phyloP scores from a whole-genome alignment of 2,329 filamentous ascomycete genomes.

The Venturia effusa region DNA sequence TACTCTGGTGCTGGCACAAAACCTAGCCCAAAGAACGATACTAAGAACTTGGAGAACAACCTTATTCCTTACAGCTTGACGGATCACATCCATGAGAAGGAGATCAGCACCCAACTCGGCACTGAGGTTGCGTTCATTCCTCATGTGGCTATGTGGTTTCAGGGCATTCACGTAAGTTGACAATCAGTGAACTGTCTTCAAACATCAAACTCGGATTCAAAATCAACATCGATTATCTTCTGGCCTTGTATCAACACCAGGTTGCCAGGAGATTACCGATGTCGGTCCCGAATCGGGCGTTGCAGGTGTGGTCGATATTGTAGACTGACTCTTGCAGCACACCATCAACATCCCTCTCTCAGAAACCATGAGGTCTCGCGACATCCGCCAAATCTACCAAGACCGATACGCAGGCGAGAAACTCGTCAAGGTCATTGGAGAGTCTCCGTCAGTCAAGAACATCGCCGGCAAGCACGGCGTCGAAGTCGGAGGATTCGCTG shows the following conservation, averaged over 20 bases:
- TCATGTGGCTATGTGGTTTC: constrained; percentile 94
- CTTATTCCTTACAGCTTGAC: constrained; percentile 85
- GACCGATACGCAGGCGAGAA: constrained; percentile 93
- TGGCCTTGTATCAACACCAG: constrained; percentile 8
- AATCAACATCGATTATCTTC: constrained; percentile 10
- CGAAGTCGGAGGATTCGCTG: constrained; percentile 92
- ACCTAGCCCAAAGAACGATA: constrained; percentile 87
- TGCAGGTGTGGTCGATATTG: neutral
- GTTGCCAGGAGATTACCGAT: neutral
- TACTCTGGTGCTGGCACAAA: constrained; percentile 95
- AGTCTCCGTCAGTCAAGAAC: constrained; percentile 73
- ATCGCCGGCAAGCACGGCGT: constrained; percentile 80
- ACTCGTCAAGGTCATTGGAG: constrained; percentile 83
- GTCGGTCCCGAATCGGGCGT: neutral
- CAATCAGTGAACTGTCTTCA: constrained; percentile 25
- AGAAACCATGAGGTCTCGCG: constrained; percentile 76
- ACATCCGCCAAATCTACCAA: constrained; percentile 90
- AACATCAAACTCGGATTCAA: neutral
- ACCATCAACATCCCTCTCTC: constrained; percentile 84
- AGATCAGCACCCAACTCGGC: constrained; percentile 72
- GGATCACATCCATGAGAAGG: constrained; percentile 88
- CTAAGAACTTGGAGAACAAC: constrained; percentile 72
- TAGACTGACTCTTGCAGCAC: constrained; percentile 35
- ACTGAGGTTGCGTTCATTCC: constrained; percentile 73
- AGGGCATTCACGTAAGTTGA: constrained; percentile 58